Evolutionary conservation across 345 rosid genomes (phyloP).

Genomic region (Ricinus communis): DNA sequence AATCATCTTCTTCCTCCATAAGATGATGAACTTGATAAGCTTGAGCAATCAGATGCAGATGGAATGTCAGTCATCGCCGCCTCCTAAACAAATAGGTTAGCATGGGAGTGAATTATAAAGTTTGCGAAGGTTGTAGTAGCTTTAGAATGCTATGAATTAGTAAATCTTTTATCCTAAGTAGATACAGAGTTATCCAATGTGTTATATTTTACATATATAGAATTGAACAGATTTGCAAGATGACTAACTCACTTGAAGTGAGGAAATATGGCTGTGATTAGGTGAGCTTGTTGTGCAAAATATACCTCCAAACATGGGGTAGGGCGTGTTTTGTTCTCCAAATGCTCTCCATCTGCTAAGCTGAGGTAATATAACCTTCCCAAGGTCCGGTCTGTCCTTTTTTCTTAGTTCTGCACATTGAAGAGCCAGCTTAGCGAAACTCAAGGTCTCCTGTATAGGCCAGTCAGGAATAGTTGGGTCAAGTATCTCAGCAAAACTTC

Average conservation of each 20-base stretch:
- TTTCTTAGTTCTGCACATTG: conserved; percentile 73
- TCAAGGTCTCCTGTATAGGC: conserved; percentile 69
- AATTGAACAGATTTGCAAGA: background rate
- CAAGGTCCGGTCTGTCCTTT: conserved; percentile 90
- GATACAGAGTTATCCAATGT: background rate
- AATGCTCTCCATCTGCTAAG: conserved; percentile 63
- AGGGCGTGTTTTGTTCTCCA: conserved; percentile 53
- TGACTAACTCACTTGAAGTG: conserved; percentile 38
- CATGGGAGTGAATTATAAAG: background rate
- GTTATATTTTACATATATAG: background rate
- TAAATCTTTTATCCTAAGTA: background rate
- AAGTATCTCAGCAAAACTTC: conserved; percentile 47
- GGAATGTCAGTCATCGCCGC: conserved; percentile 29
- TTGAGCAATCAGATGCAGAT: conserved; percentile 40
- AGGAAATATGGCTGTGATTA: conserved; percentile 23
- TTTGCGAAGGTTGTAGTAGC: background rate
- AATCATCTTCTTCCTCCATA: conserved; percentile 21
- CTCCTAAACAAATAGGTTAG: conserved; percentile 37
- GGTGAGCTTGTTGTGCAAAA: conserved; percentile 31
- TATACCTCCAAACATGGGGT: conserved; percentile 12
- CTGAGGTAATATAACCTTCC: conserved; percentile 57
- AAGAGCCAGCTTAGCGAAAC: conserved; percentile 59
- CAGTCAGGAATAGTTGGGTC: conserved; percentile 68
- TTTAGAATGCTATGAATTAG: background rate
- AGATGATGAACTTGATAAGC: conserved; percentile 34